These are phyloP conservation scores for Ensete glaucum DNA, from an alignment of 176 grass and related monocot genomes.

Conservation along the genomic window DNA sequence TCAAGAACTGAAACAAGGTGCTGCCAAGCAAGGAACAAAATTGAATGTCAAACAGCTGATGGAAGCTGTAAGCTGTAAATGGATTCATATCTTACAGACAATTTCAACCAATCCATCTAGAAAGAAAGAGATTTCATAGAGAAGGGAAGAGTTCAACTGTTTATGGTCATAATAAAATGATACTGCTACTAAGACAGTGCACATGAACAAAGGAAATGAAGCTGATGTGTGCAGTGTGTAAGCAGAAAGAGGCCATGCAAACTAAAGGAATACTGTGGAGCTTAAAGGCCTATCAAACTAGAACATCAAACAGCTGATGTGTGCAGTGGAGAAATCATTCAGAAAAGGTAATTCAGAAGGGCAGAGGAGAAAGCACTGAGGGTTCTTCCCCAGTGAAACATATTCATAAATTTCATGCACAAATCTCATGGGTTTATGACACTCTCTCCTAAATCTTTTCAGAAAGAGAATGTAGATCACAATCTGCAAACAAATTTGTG, in stretches of 20 bases:
- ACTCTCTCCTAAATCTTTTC: no score
- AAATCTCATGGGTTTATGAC: no score
- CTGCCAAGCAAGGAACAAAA: slow-evolving; percentile 52
- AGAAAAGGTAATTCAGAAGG: no score
- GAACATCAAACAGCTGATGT: no score
- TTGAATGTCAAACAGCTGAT: slow-evolving; percentile 57
- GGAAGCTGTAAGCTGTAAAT: slow-evolving; percentile 54
- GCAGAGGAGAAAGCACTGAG: no score
- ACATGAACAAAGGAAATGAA: background rate
- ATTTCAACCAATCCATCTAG: background rate
- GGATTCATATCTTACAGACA: background rate
- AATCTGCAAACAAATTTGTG: no score
- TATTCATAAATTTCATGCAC: no score
- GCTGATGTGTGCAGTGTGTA: background rate
- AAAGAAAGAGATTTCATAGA: background rate
- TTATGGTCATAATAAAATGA: background rate
- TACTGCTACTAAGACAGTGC: background rate
- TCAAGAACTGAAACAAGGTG: slow-evolving; percentile 49
- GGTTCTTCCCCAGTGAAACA: no score
- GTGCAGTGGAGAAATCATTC: no score
- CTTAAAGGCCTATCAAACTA: no score
- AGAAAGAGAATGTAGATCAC: no score
- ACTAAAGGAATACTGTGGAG: no score
- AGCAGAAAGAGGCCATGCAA: background rate
- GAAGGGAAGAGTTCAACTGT: background rate